Evolutionary conservation across 768 basidiomycete genomes (phyloP), one percentile per base, ranked within the genome.

Genomic region (Leucocoprinus birnbaumii): DNA sequence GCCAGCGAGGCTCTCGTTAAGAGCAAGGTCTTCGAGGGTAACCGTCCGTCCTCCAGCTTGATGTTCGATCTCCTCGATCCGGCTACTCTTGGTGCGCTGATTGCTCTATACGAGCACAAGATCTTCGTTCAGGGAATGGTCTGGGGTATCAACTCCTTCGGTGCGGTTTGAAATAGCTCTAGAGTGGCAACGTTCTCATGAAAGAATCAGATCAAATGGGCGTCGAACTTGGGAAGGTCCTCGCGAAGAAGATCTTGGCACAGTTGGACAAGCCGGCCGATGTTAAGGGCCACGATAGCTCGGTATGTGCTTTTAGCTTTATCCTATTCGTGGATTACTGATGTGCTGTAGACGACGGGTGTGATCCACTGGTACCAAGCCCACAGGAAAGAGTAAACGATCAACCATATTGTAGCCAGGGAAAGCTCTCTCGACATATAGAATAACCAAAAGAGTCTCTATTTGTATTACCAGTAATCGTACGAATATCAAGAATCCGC

Each of bases 121-220:
- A 97, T 99, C 67, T 98, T 98, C 72, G 89, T 91, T 0, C 97
- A 98, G 69, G 97, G 97, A 67, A 88, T 91, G 43, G 79, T 98
- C 56, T 98, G 94, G 95, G 95, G 95, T 22, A 96, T 99, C 79
- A 98, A 99, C 79, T 94, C 93, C 2, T 98, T 93, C 68, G 95
- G 92, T 92, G 51, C 31, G 82, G 69, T 26, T 35, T 45, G 8
- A 4, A 14, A 14, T 38, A 38, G 31, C 11, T 16, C 13, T 38
- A 16, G 4, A 10, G 38, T 13, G 11, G 6, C 6, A 38, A 5
- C 38, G 38, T 38, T 38, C 13, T 10, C n/a, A 3, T n/a, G 8
- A 11, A 38, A 13, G 38, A 38, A 38, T 14, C 16, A 92, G 93
- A 98, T 71, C 97, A 98, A 85, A 97, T 98, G 95, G 97, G 97